Base-by-base conservation (phyloP, 2,329 filamentous ascomycete genomes). In the Chrysoporthe cubensis region DNA sequence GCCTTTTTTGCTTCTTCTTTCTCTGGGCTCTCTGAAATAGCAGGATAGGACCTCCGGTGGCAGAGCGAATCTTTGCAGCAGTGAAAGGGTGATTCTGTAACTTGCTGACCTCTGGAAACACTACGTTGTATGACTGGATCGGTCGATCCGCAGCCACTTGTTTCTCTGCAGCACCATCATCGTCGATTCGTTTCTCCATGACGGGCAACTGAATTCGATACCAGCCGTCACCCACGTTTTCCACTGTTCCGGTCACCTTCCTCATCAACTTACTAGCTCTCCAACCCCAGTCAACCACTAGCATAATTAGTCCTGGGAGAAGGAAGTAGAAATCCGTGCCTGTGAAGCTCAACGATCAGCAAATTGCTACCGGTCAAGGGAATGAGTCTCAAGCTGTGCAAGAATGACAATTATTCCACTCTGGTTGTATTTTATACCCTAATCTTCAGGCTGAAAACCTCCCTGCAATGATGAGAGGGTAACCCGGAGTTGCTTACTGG, bases 281-380 rank as follows among this genome's bases (percentile, higher is more conserved):
- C 43, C 34, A 69, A 9, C 9, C 13, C 69, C 69, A 71, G 11
- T 71, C 70, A 1, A 52, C 48, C 9, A 69, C 11, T 65, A 67
- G 66, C 0, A 71, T 46, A 1, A 67, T 32, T 3, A 71, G 59
- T 2, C 71, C 69, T 2, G 69, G 71, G 1, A 71, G 21, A 4
- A 71, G 67, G 14, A 70, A 65, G 26, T 71, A 71, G 44, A 71
- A 71, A 58, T 71, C 64, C 2, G 69, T 71, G 64, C 50, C 50
- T 54, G 16, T 34, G 13, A 54, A 7, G 21, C 3, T 16, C 2
- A 13, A 7, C 16, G 5, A 13, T 54, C 13, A 54, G 50, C 16
- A 54, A 14, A 11, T 52, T n/a, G 2, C 5, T 4, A n/a, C n/a
- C 11, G 21, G 18, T 18, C 7, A n/a, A 48, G 16, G 44, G 6